Base-by-base conservation (phyloP, 2,329 filamentous ascomycete genomes). In the Bertia moriformis region DNA sequence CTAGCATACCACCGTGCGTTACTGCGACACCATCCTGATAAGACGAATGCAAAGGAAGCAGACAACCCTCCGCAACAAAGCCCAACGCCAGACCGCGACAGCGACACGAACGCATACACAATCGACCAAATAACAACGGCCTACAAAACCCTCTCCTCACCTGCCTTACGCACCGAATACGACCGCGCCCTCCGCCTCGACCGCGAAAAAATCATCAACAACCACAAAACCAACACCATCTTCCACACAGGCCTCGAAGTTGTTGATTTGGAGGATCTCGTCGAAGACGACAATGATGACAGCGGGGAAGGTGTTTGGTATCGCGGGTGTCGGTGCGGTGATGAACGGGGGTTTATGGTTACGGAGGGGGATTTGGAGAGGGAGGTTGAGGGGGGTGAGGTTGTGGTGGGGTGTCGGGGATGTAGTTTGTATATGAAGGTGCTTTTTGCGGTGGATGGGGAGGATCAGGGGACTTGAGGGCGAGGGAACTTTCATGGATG, bases 401-500 rank as follows among this genome's bases (percentile, higher is more conserved):
- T 78, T 43, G 56, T 74, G 36, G 63, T 73, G 14, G 72, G 71
- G 2, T 79, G 74, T 58, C 60, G 61, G 41, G 73, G 74, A 24
- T 79, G 74, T 54, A 78, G 73, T 61, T 59, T 79, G 42, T 78
- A 70, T 67, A 60, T 78, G 43, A 69, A 69, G 51, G 65, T 79
- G 35, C 55, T 69, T 45, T 79, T 78, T 60, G 69, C 63, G 17
- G 62, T 70, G 37, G 63, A 65, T 41, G 63, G 60, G 5, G 49
- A 47, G 37, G 46, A 46, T 18, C n/a, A n/a, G n/a, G n/a, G n/a
- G n/a, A n/a, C n/a, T n/a, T n/a, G n/a, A n/a, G n/a, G n/a, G n/a
- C n/a, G n/a, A n/a, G n/a, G n/a, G n/a, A n/a, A n/a, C n/a, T n/a
- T n/a, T n/a, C n/a, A n/a, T n/a, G n/a, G n/a, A n/a, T n/a, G n/a